These are phyloP conservation scores for Stemphylium vesicarium DNA, from an alignment of 2,329 filamentous ascomycete species.

Conservation along the genomic window DNA sequence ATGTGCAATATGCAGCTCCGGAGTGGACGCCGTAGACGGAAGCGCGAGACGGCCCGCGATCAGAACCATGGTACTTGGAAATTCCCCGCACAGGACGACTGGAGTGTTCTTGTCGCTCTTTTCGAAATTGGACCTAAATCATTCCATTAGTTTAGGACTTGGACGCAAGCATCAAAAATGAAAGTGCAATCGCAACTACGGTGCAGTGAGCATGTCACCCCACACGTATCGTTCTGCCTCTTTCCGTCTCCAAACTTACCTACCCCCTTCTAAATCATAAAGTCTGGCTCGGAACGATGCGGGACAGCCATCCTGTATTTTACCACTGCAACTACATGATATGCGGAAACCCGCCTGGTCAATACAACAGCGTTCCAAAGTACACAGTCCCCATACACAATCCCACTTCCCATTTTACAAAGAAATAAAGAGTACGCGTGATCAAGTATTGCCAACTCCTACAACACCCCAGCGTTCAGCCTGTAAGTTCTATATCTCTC, in stretches of 20 bases:
- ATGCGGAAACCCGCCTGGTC: neutral
- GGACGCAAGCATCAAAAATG: no score
- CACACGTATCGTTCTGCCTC: neutral
- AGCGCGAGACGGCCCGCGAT: slow-evolving; percentile 7
- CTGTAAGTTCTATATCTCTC: no score
- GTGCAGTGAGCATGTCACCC: neutral
- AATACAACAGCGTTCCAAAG: neutral
- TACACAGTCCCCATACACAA: neutral
- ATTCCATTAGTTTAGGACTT: no score
- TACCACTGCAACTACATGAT: neutral
- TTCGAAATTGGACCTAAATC: neutral
- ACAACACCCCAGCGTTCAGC: no score
- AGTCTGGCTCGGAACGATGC: neutral
- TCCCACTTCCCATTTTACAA: no score
- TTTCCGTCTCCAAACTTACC: neutral
- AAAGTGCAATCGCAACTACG: neutral
- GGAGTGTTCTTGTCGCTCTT: neutral
- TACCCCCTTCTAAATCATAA: neutral
- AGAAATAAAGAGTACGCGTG: no score
- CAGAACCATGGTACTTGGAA: slow-evolving; percentile 12
- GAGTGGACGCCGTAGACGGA: slow-evolving; percentile 2
- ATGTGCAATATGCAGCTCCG: slow-evolving; percentile 1
- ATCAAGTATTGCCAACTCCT: no score
- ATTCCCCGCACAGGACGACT: neutral
- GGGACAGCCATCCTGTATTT: neutral